These are phyloP conservation scores for Rusavskia elegans DNA, from an alignment of 495 filamentous ascomycete species.

Conservation along the genomic window DNA sequence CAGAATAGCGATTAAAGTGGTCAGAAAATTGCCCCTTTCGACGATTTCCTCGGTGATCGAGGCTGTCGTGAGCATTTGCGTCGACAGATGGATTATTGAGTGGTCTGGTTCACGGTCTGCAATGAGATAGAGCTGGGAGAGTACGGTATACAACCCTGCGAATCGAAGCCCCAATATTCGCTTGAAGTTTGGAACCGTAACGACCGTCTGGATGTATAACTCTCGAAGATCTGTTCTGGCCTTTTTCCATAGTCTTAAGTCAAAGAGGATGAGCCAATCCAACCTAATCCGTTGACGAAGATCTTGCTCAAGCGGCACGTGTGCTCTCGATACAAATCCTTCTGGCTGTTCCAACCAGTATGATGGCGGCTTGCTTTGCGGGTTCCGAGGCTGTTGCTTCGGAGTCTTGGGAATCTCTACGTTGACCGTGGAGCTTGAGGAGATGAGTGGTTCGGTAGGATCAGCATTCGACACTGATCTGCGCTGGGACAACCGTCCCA, in stretches of 20 bases:
- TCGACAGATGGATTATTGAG: conserved; percentile 90
- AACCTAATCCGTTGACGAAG: conserved; percentile 74
- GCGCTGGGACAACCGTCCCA: conserved; percentile 27
- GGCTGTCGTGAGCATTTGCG: conserved; percentile 92
- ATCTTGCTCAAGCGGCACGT: conserved; percentile 61
- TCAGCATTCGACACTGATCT: conserved; percentile 45
- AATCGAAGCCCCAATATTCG: conserved; percentile 85
- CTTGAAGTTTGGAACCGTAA: conserved; percentile 90
- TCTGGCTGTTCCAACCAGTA: conserved; percentile 79
- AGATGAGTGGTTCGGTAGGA: conserved; percentile 39
- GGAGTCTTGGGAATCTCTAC: conserved; percentile 43
- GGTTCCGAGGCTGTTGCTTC: conserved; percentile 9
- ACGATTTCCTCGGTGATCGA: conserved; percentile 93
- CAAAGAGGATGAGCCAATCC: conserved; percentile 94
- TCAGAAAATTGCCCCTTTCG: conserved; percentile 88
- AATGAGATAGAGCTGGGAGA: conserved; percentile 90
- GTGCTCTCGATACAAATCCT: conserved; percentile 31
- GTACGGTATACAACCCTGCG: conserved; percentile 79
- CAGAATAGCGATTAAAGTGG: conserved; percentile 84
- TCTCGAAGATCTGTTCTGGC: conserved; percentile 78
- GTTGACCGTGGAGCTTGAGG: conserved; percentile 33
- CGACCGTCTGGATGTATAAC: conserved; percentile 89
- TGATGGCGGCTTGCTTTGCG: conserved; percentile 35
- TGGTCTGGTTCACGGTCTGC: conserved; percentile 94
- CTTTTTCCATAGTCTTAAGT: conserved; percentile 92